Evolutionary conservation across 2,329 filamentous ascomycete species (phyloP).

Genomic region (Penicillium sp.): DNA sequence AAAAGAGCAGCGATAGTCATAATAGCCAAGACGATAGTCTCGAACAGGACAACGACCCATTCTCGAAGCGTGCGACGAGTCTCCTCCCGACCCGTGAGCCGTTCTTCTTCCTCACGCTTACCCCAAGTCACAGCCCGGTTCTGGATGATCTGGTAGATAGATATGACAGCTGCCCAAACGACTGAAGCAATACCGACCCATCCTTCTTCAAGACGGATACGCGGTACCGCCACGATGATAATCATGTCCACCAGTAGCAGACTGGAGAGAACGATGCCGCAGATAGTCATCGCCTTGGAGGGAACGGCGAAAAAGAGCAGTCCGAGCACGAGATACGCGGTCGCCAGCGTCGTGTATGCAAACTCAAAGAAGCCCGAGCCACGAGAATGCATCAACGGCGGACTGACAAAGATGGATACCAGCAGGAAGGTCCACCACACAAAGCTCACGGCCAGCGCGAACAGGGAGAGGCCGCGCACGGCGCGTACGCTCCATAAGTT

Average conservation of each 20-base stretch:
- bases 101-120: conserved; percentile 87
- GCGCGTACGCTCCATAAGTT: conserved; percentile 90
- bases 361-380: conserved; percentile 94
- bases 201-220: conserved; percentile 77
- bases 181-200: conserved; percentile 88
- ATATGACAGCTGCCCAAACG: conserved; percentile 76
- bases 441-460: conserved; percentile 73
- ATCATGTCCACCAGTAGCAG: conserved; percentile 73
- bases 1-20: conserved; percentile 69
- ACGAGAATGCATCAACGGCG: conserved; percentile 77
- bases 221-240: conserved; percentile 71
- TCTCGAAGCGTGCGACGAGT: conserved; percentile 76
- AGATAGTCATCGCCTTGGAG: conserved; percentile 72
- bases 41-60: conserved; percentile 76
- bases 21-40: conserved; percentile 68
- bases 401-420: conserved; percentile 87
- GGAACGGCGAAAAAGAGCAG: conserved; percentile 87
- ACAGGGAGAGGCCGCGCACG: conserved; percentile 71
- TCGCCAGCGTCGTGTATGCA: conserved; percentile 73
- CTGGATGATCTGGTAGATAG: conserved; percentile 73
- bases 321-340: conserved; percentile 71
- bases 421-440: conserved; percentile 91
- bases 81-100: conserved; percentile 84
- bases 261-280: conserved; percentile 65
- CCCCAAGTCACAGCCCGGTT: conserved; percentile 87